Evolutionary conservation across 2,329 filamentous ascomycete species (phyloP).

Genomic region (Ramularia collo-cygni): DNA sequence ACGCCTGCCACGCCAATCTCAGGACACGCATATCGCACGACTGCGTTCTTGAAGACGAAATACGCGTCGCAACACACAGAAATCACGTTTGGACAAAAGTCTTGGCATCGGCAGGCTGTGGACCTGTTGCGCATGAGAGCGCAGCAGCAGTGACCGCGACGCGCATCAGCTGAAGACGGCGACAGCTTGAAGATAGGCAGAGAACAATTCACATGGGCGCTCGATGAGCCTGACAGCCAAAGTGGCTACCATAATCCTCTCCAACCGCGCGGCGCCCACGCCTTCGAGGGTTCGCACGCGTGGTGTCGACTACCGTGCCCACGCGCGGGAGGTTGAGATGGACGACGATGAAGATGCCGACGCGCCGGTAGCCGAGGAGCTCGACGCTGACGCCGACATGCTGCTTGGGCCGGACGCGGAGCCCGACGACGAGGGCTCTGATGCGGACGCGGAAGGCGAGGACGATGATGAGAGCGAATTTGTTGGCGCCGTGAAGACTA

Average conservation of each 20-base stretch:
- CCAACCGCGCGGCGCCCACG: slow-evolving; percentile 26
- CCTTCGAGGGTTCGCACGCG: slow-evolving; percentile 29
- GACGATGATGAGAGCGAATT: slow-evolving; percentile 43
- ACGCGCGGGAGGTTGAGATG: slow-evolving; percentile 15
- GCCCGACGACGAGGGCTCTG: slow-evolving; percentile 29
- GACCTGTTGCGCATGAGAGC: slow-evolving; percentile 2
- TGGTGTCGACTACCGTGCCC: slow-evolving; percentile 26
- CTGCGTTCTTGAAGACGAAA: slow-evolving; percentile 2
- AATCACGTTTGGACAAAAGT: slow-evolving; percentile 12
- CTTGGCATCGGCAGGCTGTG: too few relatives aligned
- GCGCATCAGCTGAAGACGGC: slow-evolving; percentile 2
- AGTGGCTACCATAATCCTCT: slow-evolving; percentile 29
- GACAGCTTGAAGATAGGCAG: background rate
- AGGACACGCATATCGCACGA: slow-evolving; percentile 2
- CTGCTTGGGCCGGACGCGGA: slow-evolving; percentile 31
- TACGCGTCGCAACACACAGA: slow-evolving; percentile 13
- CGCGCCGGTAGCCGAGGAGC: slow-evolving; percentile 24
- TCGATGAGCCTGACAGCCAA: slow-evolving; percentile 15
- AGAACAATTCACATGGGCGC: slow-evolving; percentile 16
- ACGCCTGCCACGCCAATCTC: slow-evolving; percentile 8
- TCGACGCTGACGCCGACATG: slow-evolving; percentile 22
- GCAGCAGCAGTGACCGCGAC: slow-evolving; percentile 9
- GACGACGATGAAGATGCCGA: slow-evolving; percentile 22
- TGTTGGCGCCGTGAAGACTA: slow-evolving; percentile 32
- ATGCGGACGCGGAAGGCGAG: slow-evolving; percentile 46